phyloP scores from a whole-genome alignment of 495 filamentous ascomycete species.

The Penicillium ucsense region DNA sequence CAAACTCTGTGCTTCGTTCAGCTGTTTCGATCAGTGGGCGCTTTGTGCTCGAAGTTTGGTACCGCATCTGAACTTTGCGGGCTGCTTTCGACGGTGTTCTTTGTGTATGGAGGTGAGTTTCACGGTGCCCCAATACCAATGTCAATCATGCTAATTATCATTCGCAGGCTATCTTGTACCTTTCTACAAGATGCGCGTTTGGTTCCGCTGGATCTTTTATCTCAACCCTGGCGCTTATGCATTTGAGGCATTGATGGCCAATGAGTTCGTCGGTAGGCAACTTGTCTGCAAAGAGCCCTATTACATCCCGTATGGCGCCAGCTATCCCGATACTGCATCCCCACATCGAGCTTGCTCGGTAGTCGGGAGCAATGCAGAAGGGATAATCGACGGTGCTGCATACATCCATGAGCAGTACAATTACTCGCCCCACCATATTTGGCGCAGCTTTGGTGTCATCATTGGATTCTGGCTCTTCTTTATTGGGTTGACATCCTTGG shows the following conservation, averaged over 20 bases:
- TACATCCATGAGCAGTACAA: conserved; percentile 59
- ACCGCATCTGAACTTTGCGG: conserved; percentile 74
- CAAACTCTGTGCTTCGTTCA: conserved; percentile 67
- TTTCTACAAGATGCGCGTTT: conserved; percentile 59
- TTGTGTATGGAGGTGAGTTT: conserved; percentile 63
- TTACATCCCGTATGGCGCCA: conserved; percentile 51
- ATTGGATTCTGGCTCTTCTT: conserved; percentile 65
- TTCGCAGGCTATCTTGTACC: conserved; percentile 79
- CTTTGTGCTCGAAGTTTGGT: conserved; percentile 72
- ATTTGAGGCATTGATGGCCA: conserved; percentile 84
- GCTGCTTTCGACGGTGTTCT: conserved; percentile 66
- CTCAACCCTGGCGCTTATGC: conserved; percentile 77
- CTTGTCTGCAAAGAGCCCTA: conserved; percentile 62
- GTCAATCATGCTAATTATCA: too few relatives aligned
- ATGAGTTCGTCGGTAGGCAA: conserved; percentile 76
- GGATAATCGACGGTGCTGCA: conserved; percentile 45
- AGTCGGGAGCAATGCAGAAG: conserved; percentile 48
- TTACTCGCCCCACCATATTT: conserved; percentile 53
- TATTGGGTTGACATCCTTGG: conserved; percentile 55
- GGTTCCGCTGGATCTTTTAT: conserved; percentile 88
- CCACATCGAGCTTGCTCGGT: conserved; percentile 64
- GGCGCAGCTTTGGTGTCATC: conserved; percentile 77
- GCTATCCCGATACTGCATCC: conserved; percentile 50
- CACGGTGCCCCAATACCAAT: too few relatives aligned
- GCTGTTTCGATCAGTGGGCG: conserved; percentile 67